Evolutionary conservation across 768 basidiomycete species (phyloP).

Genomic region (Pleurotus giganteus): DNA sequence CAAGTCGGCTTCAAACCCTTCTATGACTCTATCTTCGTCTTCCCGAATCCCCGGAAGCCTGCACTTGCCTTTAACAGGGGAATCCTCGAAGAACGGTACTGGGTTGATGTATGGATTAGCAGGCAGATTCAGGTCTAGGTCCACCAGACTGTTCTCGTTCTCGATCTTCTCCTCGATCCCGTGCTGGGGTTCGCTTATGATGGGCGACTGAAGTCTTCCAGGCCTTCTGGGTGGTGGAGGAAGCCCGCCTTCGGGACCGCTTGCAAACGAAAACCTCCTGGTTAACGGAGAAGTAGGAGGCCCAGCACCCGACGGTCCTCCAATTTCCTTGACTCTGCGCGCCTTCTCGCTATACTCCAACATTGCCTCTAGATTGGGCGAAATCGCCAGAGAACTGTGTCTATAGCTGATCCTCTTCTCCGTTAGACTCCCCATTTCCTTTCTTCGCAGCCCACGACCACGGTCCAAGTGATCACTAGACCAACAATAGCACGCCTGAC

Average conservation of each 20-base stretch:
- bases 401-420: constrained; percentile 3
- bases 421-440: not conserved
- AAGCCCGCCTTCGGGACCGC: constrained; percentile 10
- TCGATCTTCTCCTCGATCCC: not conserved
- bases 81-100: constrained; percentile 30
- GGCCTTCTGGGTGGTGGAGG: constrained; percentile 3
- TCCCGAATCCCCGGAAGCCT: constrained; percentile 8
- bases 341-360: constrained; percentile 55
- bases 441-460: not conserved
- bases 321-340: constrained; percentile 22
- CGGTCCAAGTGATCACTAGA: not conserved
- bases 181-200: not conserved
- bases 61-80: constrained; percentile 15
- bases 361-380: constrained; percentile 57
- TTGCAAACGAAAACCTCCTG: constrained; percentile 1
- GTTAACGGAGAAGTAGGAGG: constrained; percentile 2
- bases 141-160: not conserved
- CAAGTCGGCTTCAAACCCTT: not conserved
- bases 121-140: constrained; percentile 12
- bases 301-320: not conserved
- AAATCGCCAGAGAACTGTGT: constrained; percentile 43
- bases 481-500: not conserved
- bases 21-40: constrained; percentile 9
- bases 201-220: not conserved
- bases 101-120: constrained; percentile 49